phyloP scores from a whole-genome alignment of 1,284 basidiomycete species.

The Pseudozyma hubeiensis region DNA sequence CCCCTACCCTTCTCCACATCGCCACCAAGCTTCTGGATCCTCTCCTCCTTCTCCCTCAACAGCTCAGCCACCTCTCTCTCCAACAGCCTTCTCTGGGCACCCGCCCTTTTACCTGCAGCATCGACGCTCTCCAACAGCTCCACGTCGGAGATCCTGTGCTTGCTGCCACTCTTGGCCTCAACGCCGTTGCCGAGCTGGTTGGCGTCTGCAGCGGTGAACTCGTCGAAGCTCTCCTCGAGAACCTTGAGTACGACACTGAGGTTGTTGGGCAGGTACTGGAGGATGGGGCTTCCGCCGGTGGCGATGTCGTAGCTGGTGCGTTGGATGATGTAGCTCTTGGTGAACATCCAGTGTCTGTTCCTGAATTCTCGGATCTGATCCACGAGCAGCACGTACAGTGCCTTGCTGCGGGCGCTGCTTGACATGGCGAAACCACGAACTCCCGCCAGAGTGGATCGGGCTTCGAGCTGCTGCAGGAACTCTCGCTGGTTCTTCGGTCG shows the following conservation, averaged over 20 bases:
- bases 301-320: conserved; percentile 58
- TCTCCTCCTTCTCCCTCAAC: conserved; percentile 49
- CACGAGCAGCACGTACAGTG: conserved; percentile 61
- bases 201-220: conserved; percentile 28
- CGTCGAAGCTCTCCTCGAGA: conserved; percentile 52
- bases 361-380: conserved; percentile 66
- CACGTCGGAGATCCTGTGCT: conserved; percentile 28
- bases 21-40: conserved; percentile 32
- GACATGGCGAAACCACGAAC: conserved; percentile 51
- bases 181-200: conserved; percentile 16
- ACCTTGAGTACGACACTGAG: conserved; percentile 53
- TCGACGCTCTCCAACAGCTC: conserved; percentile 48
- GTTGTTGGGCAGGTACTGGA: conserved; percentile 65
- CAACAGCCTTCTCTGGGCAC: conserved; percentile 48
- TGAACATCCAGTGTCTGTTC: conserved; percentile 65
- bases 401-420: conserved; percentile 35
- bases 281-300: conserved; percentile 63
- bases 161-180: neutral
- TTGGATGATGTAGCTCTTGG: conserved; percentile 64
- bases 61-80: conserved; percentile 54
- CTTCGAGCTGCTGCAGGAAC: conserved; percentile 59
- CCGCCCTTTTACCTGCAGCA: conserved; percentile 48
- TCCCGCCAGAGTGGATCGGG: conserved; percentile 43
- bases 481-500: conserved; percentile 58
- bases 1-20: conserved; percentile 49